Percentiles rank a stretch among this genome's conserved stretches.
Conservation (phyloP, 345 rosid genomes). For the Hypericum perforatum region DNA sequence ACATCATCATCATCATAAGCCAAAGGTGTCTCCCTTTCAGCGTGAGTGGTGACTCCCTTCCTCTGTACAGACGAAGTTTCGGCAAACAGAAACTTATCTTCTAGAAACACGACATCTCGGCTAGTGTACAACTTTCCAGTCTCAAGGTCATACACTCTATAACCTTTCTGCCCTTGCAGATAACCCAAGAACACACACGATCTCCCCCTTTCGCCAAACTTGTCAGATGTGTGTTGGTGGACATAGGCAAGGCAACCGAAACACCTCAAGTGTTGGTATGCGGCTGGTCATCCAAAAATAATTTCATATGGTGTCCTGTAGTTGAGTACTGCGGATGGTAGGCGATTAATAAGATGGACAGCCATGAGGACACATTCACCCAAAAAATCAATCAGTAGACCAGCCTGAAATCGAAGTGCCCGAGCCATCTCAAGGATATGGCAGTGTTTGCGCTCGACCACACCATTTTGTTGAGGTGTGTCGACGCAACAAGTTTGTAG, state of each 20-base stretch:
- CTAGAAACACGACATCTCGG: background rate
- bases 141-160: background rate
- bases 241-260: background rate
- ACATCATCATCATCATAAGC: no score
- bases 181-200: constrained; percentile 8
- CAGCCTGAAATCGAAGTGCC: background rate
- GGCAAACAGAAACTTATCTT: background rate
- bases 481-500: background rate
- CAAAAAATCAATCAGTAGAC: background rate
- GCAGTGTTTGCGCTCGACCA: background rate
- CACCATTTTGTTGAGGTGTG: constrained; percentile 2
- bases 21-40: no score
- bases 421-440: constrained; percentile 4
- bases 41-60: no score
- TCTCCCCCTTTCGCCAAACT: background rate
- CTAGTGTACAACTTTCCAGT: background rate
- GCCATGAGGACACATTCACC: constrained; percentile 3
- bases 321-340: background rate
- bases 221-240: background rate
- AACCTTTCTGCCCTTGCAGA: background rate
- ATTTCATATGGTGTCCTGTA: background rate
- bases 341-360: background rate
- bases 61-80: background rate
- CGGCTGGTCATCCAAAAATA: background rate
- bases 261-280: background rate